Evolutionary conservation across 768 basidiomycete genomes (phyloP).

Genomic region (Lactarius hatsudake): DNA sequence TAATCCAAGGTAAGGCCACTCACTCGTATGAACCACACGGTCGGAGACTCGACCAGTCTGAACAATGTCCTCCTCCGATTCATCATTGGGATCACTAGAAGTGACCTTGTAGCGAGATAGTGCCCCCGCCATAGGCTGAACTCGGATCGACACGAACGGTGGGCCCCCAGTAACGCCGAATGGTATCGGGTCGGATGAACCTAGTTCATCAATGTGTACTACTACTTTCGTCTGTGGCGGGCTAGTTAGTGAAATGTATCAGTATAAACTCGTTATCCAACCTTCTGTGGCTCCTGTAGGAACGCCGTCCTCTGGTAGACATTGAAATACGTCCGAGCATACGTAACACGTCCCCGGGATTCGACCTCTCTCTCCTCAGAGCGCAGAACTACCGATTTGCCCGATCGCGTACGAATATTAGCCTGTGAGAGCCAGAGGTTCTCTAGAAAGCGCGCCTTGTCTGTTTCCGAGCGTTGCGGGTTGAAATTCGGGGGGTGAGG

Average conservation of each 20-base stretch:
- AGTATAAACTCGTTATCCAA: slow-evolving; percentile 39
- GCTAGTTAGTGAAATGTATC: slow-evolving; percentile 7
- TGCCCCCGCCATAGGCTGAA: slow-evolving; percentile 82
- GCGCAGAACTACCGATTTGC: slow-evolving; percentile 69
- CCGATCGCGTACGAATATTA: slow-evolving; percentile 65
- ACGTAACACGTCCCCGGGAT: slow-evolving; percentile 56
- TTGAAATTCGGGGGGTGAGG: slow-evolving; percentile 65
- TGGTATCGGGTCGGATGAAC: slow-evolving; percentile 72
- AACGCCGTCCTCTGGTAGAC: slow-evolving; percentile 82
- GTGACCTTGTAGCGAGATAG: slow-evolving; percentile 76
- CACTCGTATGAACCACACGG: slow-evolving; percentile 80
- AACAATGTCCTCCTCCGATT: slow-evolving; percentile 79
- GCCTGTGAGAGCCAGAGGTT: slow-evolving; percentile 91
- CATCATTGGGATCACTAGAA: slow-evolving; percentile 71
- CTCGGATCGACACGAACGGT: slow-evolving; percentile 75
- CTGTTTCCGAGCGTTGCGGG: slow-evolving; percentile 56
- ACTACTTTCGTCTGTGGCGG: slow-evolving; percentile 76
- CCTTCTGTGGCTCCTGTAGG: slow-evolving; percentile 77
- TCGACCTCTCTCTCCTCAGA: slow-evolving; percentile 78
- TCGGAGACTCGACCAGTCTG: slow-evolving; percentile 71
- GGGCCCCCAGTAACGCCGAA: slow-evolving; percentile 60
- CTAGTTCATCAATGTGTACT: slow-evolving; percentile 77
- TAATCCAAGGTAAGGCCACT: slow-evolving; percentile 31
- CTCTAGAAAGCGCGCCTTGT: slow-evolving; percentile 82
- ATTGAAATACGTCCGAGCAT: slow-evolving; percentile 85